Conservation (phyloP, 306 rosid species). For the Cucurbita ficifolia region DNA sequence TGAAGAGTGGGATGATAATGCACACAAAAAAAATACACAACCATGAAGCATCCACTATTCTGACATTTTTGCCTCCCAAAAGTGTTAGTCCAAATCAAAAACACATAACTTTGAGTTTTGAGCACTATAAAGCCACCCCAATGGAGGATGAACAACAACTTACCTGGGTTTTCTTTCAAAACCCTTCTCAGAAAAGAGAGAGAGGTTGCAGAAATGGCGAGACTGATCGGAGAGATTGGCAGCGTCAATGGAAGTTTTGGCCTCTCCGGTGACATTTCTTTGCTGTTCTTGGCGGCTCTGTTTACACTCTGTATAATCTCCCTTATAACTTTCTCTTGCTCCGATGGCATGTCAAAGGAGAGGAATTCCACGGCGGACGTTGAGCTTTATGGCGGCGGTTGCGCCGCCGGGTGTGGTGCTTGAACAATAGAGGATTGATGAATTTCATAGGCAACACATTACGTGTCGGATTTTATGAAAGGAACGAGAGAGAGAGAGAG, state of each 20-base stretch:
- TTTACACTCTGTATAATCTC: conserved; percentile 33
- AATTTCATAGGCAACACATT: not conserved
- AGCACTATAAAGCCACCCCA: not conserved
- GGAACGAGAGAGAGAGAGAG: not conserved
- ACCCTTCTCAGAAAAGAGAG: not conserved
- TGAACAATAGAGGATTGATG: conserved; percentile 4
- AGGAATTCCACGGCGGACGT: conserved; percentile 27
- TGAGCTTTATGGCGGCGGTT: conserved; percentile 35
- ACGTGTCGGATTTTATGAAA: not conserved
- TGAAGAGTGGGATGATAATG: conserved; percentile 25
- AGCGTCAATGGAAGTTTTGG: conserved; percentile 14
- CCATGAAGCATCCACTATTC: conserved; percentile 7
- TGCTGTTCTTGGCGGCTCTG: conserved; percentile 26
- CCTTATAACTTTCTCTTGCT: conserved; percentile 41
- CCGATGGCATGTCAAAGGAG: conserved; percentile 44
- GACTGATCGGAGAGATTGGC: conserved; percentile 22
- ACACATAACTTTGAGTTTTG: not conserved
- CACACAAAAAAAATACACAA: not conserved
- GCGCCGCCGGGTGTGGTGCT: conserved; percentile 52
- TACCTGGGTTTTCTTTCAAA: not conserved
- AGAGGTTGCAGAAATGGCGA: conserved; percentile 32
- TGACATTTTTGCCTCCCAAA: not conserved
- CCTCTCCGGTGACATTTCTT: conserved; percentile 9
- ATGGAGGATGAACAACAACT: not conserved
- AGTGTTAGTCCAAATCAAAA: not conserved